Conservation (phyloP, 2,329 filamentous ascomycete species). For the Zasmidium angulare region DNA sequence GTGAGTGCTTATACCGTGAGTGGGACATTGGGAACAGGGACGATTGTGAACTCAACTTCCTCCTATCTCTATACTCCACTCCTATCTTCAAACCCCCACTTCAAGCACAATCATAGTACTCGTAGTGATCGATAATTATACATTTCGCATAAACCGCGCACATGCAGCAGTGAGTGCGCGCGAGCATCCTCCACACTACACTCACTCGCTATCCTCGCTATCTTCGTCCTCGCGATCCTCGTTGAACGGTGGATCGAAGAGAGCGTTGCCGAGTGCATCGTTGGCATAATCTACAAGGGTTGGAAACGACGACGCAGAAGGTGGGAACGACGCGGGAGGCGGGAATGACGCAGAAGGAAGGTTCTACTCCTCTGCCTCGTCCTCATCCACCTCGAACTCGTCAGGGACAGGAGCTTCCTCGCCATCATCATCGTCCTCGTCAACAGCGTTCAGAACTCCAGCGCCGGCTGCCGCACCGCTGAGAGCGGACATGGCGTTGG, state of each 20-base stretch:
- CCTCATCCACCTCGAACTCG: constrained; percentile 78
- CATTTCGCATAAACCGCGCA: not conserved
- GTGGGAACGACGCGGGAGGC: too few species aligned
- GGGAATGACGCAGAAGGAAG: too few species aligned
- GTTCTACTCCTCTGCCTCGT: constrained; percentile 45
- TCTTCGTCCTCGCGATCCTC: too few species aligned
- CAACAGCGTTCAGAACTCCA: constrained; percentile 79
- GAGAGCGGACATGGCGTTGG: constrained; percentile 20
- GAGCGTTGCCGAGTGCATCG: too few species aligned
- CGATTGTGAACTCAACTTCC: not conserved
- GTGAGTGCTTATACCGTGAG: not conserved
- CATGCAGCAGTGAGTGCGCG: not conserved
- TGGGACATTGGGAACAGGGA: not conserved
- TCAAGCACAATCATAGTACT: not conserved
- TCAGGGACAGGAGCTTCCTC: constrained; percentile 69
- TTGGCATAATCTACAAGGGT: too few species aligned
- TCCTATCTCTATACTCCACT: not conserved
- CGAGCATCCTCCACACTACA: too few species aligned
- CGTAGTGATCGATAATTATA: not conserved
- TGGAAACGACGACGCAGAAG: too few species aligned
- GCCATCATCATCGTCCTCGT: constrained; percentile 75
- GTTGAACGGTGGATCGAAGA: too few species aligned
- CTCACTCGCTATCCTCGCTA: too few species aligned
- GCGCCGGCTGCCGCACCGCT: constrained; percentile 52
- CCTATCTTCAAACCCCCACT: not conserved